A percentile compares a stretch with the other conserved stretches of the same genome.
phyloP scores from a whole-genome alignment of 257 asterid genomes.

The Solanum pinnatisectum region DNA sequence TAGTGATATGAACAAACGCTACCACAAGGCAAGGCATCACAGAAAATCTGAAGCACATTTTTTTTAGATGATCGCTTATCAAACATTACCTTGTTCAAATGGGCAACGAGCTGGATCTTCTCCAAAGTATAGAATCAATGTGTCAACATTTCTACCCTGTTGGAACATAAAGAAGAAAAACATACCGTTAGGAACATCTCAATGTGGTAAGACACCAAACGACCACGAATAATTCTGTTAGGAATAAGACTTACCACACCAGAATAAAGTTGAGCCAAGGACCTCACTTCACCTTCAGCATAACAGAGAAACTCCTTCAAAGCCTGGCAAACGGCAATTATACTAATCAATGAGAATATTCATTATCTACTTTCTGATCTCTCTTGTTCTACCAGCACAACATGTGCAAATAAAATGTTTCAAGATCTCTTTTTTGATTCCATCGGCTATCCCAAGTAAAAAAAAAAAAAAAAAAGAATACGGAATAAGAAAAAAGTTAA shows the following conservation, averaged over 20 bases:
- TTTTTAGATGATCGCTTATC: neutral
- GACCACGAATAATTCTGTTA: neutral
- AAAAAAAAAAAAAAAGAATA: neutral
- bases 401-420: neutral
- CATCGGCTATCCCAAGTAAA: neutral
- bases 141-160: conserved; percentile 92
- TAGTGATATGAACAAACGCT: neutral
- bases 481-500: neutral
- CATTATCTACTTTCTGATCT: neutral
- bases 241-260: conserved; percentile 58
- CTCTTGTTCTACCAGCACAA: neutral
- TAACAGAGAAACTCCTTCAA: conserved; percentile 71
- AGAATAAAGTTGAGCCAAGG: conserved; percentile 80
- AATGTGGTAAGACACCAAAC: neutral
- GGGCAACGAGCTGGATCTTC: conserved; percentile 93
- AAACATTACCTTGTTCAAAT: conserved; percentile 72
- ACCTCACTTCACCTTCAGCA: conserved; percentile 91
- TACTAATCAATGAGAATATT: neutral
- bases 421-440: neutral
- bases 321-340: conserved; percentile 33
- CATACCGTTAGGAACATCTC: neutral
- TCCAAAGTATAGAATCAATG: conserved; percentile 81
- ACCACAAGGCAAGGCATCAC: neutral
- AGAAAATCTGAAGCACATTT: neutral
- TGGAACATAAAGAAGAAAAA: conserved; percentile 1